Evolutionary conservation across 176 grass and related monocot species (phyloP).

Genomic region (Puya raimondii): DNA sequence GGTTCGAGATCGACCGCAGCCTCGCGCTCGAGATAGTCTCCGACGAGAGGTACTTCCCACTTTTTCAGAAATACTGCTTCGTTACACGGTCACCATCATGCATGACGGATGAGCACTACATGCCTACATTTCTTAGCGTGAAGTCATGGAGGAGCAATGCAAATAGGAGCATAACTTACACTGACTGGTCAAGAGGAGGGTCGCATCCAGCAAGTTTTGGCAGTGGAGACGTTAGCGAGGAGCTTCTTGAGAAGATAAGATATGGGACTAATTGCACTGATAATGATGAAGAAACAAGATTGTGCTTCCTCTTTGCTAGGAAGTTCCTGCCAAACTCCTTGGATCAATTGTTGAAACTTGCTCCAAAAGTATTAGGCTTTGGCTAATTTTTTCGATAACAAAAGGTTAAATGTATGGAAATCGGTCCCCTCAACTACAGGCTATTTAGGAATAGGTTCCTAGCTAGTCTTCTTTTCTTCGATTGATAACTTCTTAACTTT

Average conservation of each 20-base stretch:
- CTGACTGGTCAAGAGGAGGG: constrained; percentile 26
- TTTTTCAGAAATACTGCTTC: constrained; percentile 22
- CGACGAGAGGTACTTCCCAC: constrained; percentile 19
- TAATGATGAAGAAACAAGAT: neutral
- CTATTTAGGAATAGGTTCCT: too few relatives aligned
- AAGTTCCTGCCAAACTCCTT: constrained; percentile 61
- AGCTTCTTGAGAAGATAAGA: constrained; percentile 7
- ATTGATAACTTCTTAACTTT: too few relatives aligned
- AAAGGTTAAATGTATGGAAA: too few relatives aligned
- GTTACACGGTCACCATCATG: neutral
- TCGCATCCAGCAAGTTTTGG: constrained; percentile 33
- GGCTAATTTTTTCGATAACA: too few relatives aligned
- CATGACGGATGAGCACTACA: constrained; percentile 34
- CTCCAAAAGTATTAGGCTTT: constrained; percentile 45
- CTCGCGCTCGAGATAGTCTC: constrained; percentile 18
- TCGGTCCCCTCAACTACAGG: too few relatives aligned
- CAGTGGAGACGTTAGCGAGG: neutral
- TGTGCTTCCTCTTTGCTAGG: constrained; percentile 18
- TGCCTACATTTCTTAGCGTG: constrained; percentile 21
- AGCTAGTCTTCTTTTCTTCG: too few relatives aligned
- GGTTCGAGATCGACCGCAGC: constrained; percentile 21
- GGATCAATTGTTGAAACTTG: constrained; percentile 32
- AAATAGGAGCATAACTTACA: constrained; percentile 51
- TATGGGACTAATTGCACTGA: constrained; percentile 5
- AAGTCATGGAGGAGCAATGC: constrained; percentile 25